Base-by-base conservation (phyloP, 1,284 basidiomycete genomes). In the Microbotryum saponariae region DNA sequence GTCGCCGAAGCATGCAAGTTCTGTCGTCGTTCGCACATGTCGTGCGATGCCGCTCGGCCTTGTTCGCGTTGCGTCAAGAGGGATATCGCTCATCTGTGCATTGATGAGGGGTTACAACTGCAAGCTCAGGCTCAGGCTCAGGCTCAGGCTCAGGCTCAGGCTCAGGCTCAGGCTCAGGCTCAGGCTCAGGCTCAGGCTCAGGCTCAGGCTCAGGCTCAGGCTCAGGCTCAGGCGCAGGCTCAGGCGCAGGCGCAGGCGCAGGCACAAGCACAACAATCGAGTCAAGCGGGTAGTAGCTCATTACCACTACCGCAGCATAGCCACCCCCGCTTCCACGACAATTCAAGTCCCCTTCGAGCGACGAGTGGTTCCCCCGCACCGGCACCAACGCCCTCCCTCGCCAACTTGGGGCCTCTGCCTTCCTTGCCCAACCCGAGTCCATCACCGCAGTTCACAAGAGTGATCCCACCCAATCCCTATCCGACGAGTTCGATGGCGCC, bases 51-150 rank as follows among this genome's bases (percentile, higher is more conserved):
- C 21, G 71, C 71, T n/a, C 62, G 75, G 6, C 76, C 76, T 1
- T 77, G 76, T 54, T 69, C 71, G 51, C 62, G 76, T 6, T 77
- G 77, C 62, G 72, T 78, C 69, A 78, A 78, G 66, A 69, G 77
- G 23, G 76, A 77, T 57, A 78, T 78, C 45, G 76, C 77, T 1
- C 76, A 78, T 62, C 66, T 78, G 18, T 78, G 77, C 59, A 61
- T 56, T 7, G 70, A 71, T 42, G 70, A 69, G 50, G 21, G 45
- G 8, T 47, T 56, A 6, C 48, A 50, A 20, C 48, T 46, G 31
- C n/a, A 52, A 14, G 4, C 45, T 46, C 42, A 37, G 7, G 44
- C 25, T 4, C 60, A 51, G 46, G 25, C 37, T 16, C 25, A 18
- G 25, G 51, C 54, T 6, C 42, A 49, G 23, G 9, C 47, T 46